phyloP scores from a whole-genome alignment of 1,284 basidiomycete species.

The Rhizopogon hawkerae region DNA sequence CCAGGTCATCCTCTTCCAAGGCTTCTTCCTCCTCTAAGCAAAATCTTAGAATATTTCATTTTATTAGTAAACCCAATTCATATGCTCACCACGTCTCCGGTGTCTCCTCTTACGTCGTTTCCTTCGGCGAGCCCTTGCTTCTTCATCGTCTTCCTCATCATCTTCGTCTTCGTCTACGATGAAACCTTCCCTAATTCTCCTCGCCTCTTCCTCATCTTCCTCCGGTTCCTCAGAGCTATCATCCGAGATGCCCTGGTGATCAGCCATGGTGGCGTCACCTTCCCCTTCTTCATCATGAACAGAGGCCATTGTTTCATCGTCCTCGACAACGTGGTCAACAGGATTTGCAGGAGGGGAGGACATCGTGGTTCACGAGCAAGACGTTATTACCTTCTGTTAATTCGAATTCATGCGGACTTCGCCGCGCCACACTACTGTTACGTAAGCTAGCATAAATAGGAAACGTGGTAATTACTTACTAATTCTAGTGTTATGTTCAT shows the following conservation, averaged over 20 bases:
- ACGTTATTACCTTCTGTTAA: neutral
- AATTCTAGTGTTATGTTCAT: no score
- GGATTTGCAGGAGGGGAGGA: constrained; percentile 39
- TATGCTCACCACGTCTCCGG: constrained; percentile 43
- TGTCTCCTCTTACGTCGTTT: constrained; percentile 65
- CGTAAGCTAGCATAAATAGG: neutral
- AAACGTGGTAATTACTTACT: no score
- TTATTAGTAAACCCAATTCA: constrained; percentile 8
- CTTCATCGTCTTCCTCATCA: constrained; percentile 51
- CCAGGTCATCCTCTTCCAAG: constrained; percentile 95
- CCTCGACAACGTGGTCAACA: constrained; percentile 27
- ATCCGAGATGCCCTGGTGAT: constrained; percentile 41
- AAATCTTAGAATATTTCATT: neutral
- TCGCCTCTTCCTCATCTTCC: constrained; percentile 75
- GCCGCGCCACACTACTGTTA: constrained; percentile 1
- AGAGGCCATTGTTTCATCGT: constrained; percentile 53
- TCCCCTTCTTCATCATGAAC: constrained; percentile 42
- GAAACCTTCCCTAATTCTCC: constrained; percentile 68
- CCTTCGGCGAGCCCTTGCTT: constrained; percentile 46
- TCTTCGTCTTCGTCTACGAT: constrained; percentile 81
- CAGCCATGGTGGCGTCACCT: constrained; percentile 45
- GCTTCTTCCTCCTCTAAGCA: constrained; percentile 51
- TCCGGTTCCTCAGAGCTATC: constrained; percentile 83
- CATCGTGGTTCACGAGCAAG: constrained; percentile 36
- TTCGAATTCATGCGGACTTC: constrained; percentile 2